Base-by-base conservation (phyloP, 2,329 filamentous ascomycete genomes). In the Pseudofabraea citricarpa region DNA sequence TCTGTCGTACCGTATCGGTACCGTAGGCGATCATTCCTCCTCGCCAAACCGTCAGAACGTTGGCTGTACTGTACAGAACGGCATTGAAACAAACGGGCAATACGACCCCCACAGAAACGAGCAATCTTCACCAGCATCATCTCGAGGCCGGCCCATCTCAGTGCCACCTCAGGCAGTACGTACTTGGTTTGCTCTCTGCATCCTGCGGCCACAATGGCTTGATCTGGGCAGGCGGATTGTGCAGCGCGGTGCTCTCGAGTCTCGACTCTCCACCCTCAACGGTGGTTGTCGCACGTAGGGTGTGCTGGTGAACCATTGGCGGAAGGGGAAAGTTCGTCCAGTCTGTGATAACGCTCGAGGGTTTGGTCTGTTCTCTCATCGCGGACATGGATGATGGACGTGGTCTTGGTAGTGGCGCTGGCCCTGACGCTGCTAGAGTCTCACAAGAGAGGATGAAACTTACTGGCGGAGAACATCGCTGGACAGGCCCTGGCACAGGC, bases 371-470 rank as follows among this genome's bases (percentile, higher is more conserved):
- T 22, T 40, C 40, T 18, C 16, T 40, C 40, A 6, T 45, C 41
- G 36, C 39, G 33, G 42, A 32, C 40, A 16, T 5, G 41, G 44
- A 22, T 15, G 35, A 22, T 21, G 37, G 29, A 19, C 9, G 24
- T 43, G 29, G n/a, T 21, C 15, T 20, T 23, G 32, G 32, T 43
- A 18, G 51, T 50, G 51, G 53, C 52, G 53, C 44, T 46, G 35
- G 21, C 22, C 31, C 36, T 57, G 54, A 57, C 49, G 52, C 53
- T 49, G 41, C 36, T 21, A 36, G 41, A 50, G 55, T 57, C 47
- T 51, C 53, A 56, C 44, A 47, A 49, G 40, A 47, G 52, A 38
- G 47, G 52, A 55, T 57, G 55, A 57, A 57, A 57, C 55, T 49
- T 53, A 46, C 43, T 22, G 23, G 40, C 27, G 48, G 44, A 27